Base-by-base conservation (phyloP, 1,284 basidiomycete genomes). In the Ceratobasidium sp. region DNA sequence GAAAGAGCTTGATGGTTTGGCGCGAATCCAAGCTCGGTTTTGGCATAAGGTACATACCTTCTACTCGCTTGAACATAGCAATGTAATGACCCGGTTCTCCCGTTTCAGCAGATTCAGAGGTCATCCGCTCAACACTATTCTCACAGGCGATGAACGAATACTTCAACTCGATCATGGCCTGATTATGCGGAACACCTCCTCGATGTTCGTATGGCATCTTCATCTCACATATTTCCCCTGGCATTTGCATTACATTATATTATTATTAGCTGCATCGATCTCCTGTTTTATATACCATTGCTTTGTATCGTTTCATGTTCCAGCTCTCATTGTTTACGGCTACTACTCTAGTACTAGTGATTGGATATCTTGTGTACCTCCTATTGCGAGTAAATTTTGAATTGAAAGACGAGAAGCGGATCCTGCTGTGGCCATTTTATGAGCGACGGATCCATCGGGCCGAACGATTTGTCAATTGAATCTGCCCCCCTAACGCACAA, bases 1-100 rank as follows among this genome's bases (percentile, higher is more conserved):
- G 69, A 39, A 33, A 26, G 69, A 53, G 55, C 55, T 71, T 1
- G 69, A 71, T 4, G 69, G 55, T 5, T 46, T 71, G 55, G 60
- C 23, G 23, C 69, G 69, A 15, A 12, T 71, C 10, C 69, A 46
- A 20, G 56, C 55, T 4, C 60, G 51, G 69, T 1, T 60, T 7
- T 71, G 69, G 33, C 33, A 33, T 2, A 58, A 71, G 55, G 69
- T 71, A 33, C 33, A 23, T 70, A 40, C 5, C 10, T 4, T 55
- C 56, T 58, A 12, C n/a, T 10, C 56, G 23, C 1, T 13, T 49
- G 20, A 23, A 26, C 40, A 5, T 23, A 53, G 28, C 46, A 49
- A 10, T 40, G 40, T 68, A 4, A 7, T 68, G 28, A 51, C 46
- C 10, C 18, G 33, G 28, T 28, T 28, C 51, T 2, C 23, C 40